Percentiles rank a stretch among this genome's conserved stretches.
Conservation (phyloP, 2,329 filamentous ascomycete genomes). For the Aspergillus sp. region DNA sequence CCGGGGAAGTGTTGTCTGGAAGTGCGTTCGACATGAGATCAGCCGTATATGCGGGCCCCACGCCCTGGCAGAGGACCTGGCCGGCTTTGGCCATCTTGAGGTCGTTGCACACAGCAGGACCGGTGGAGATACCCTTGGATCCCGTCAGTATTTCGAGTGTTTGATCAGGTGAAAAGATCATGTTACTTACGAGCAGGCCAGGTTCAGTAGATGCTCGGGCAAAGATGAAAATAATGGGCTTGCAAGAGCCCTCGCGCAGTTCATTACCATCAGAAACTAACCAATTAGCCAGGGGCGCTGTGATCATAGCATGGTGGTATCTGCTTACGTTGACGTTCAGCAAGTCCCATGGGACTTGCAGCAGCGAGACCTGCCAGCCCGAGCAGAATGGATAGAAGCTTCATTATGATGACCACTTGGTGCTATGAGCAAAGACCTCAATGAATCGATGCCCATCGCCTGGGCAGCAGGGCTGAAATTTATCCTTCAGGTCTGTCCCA, state of each 20-base stretch:
- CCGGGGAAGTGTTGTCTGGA: conserved; percentile 39
- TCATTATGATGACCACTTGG: background rate
- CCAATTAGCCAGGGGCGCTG: background rate
- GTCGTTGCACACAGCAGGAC: conserved; percentile 34
- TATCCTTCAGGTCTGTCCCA: background rate
- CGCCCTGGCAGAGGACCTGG: conserved; percentile 45
- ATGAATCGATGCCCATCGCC: background rate
- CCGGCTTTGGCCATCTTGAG: conserved; percentile 22
- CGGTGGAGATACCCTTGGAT: conserved; percentile 33
- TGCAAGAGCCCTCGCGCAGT: conserved; percentile 44
- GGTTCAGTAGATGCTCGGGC: conserved; percentile 52
- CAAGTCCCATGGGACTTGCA: conserved; percentile 14
- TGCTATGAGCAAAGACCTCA: background rate
- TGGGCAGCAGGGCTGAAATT: background rate
- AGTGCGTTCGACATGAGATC: conserved; percentile 40
- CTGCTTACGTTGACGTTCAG: conserved; percentile 13
- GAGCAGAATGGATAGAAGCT: conserved; percentile 1
- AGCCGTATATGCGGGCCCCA: conserved; percentile 47
- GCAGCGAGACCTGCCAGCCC: conserved; percentile 12
- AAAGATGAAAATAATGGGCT: conserved; percentile 50
- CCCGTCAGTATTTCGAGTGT: background rate
- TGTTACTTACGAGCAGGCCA: conserved; percentile 49
- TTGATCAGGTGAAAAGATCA: background rate
- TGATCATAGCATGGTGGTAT: no score
- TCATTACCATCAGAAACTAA: conserved; percentile 36